Evolutionary conservation across 108 stramenopile genomes (phyloP).

Genomic region (Stephanodiscus minutulus): DNA sequence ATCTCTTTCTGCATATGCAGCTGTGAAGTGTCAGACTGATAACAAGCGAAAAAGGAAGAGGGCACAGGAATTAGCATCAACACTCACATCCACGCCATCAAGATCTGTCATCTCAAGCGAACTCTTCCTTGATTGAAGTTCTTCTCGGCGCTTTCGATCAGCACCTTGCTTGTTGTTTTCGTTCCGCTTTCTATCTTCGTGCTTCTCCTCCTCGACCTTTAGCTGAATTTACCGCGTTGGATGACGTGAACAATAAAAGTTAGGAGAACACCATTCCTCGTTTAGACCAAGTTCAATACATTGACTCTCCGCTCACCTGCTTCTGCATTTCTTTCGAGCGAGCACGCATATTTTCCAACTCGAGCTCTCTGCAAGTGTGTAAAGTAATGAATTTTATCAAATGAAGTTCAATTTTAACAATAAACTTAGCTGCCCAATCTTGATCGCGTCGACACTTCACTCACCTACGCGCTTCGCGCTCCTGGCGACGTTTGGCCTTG

Average conservation of each 20-base stretch:
- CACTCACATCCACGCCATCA: conserved; percentile 16
- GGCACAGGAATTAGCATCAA: conserved; percentile 11
- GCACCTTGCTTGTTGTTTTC: conserved; percentile 13
- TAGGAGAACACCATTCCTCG: background rate
- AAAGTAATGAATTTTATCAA: background rate
- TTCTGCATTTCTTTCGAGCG: conserved; percentile 32
- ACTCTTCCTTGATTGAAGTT: conserved; percentile 10
- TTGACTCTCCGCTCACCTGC: conserved; percentile 12
- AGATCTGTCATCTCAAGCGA: conserved; percentile 2
- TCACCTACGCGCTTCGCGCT: conserved; percentile 15
- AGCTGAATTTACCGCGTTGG: background rate
- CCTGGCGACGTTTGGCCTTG: background rate
- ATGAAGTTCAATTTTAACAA: background rate
- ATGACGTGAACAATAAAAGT: background rate
- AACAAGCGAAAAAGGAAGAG: background rate
- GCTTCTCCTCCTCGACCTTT: conserved; percentile 8
- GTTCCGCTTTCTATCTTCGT: conserved; percentile 3
- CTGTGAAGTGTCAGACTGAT: background rate
- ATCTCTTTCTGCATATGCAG: conserved; percentile 16
- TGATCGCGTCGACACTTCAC: background rate
- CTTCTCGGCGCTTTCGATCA: conserved; percentile 4
- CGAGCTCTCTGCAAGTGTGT: conserved; percentile 9
- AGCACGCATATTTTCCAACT: conserved; percentile 20
- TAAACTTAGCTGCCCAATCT: background rate
- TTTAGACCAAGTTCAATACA: background rate